phyloP scores from a whole-genome alignment of 2,329 filamentous ascomycete species.

The Lanzia echinophila region DNA sequence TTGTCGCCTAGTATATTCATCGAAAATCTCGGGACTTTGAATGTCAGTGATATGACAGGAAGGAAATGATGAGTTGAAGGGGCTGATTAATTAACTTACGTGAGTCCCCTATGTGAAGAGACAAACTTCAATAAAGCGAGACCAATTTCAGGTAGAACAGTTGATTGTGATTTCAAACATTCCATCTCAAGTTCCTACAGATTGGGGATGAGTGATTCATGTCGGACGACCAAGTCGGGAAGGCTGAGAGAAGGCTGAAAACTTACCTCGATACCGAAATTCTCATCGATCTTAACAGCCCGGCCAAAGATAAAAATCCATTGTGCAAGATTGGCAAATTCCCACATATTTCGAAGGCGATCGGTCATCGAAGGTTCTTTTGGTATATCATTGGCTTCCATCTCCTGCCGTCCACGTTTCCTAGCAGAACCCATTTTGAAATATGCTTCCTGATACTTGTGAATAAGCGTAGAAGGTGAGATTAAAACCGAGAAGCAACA shows the following conservation, averaged over 20 bases:
- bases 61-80: not conserved
- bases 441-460: slow-evolving; percentile 5
- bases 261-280: slow-evolving; percentile 81
- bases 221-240: not conserved
- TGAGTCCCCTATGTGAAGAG: slow-evolving; percentile 86
- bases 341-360: slow-evolving; percentile 83
- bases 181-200: slow-evolving; percentile 78
- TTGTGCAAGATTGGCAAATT: slow-evolving; percentile 89
- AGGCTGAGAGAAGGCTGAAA: slow-evolving; percentile 9
- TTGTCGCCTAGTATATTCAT: slow-evolving; percentile 87
- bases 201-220: slow-evolving; percentile 11
- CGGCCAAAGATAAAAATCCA: slow-evolving; percentile 90
- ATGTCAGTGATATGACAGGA: slow-evolving; percentile 21
- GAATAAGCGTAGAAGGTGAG: not conserved
- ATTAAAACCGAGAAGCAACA: not conserved
- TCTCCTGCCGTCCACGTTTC: slow-evolving; percentile 43
- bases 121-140: slow-evolving; percentile 85
- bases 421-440: slow-evolving; percentile 39
- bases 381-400: slow-evolving; percentile 29
- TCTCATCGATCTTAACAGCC: slow-evolving; percentile 81
- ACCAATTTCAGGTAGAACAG: slow-evolving; percentile 71
- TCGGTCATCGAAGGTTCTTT: slow-evolving; percentile 43
- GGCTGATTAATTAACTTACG: slow-evolving; percentile 50
- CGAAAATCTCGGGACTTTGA: slow-evolving; percentile 73
- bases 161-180: slow-evolving; percentile 74